Percentiles rank a stretch among this genome's conserved stretches.
Evolutionary conservation across 768 basidiomycete genomes (phyloP).

Genomic region (Gelatoporia subvermispora): DNA sequence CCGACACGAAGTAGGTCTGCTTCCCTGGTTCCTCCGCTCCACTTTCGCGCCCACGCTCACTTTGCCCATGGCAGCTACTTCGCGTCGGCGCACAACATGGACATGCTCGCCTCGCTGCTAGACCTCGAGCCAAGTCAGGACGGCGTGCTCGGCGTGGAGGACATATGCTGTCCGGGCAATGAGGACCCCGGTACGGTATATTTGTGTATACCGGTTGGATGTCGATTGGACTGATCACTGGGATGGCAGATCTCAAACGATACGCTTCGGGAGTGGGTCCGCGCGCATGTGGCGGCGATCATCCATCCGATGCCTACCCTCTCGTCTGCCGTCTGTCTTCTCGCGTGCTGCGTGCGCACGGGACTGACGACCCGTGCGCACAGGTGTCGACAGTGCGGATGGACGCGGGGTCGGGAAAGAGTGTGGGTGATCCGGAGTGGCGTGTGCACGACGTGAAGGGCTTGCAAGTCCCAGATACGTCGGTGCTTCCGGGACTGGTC

Average conservation of each 20-base stretch:
- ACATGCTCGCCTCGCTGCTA: conserved; percentile 26
- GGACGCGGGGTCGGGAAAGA: conserved; percentile 18
- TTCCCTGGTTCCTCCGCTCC: not conserved
- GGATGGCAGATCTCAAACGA: conserved; percentile 6
- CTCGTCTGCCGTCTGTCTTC: no score
- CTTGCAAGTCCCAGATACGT: conserved; percentile 28
- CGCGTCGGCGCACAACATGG: conserved; percentile 34
- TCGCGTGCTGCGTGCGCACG: not conserved
- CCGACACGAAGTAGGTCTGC: conserved; percentile 35
- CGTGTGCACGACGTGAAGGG: conserved; percentile 38
- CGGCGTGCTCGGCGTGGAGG: not conserved
- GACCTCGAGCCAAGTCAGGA: conserved; percentile 11
- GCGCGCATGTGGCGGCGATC: not conserved
- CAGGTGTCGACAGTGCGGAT: conserved; percentile 34
- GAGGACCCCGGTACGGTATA: conserved; percentile 7
- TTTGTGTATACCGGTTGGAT: not conserved
- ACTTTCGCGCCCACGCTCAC: no score
- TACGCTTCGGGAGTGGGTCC: conserved; percentile 4
- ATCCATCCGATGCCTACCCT: conserved; percentile 17
- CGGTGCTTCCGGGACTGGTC: conserved; percentile 9
- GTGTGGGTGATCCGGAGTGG: conserved; percentile 39
- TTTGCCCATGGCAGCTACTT: conserved; percentile 28
- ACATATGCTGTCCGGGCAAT: conserved; percentile 6
- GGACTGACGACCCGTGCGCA: not conserved
- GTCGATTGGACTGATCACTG: no score